A percentile compares a stretch with the other conserved stretches of the same genome.
Conservation (phyloP, 1,139 yeast species). For the Lodderomyces pseudojiufengensis region DNA sequence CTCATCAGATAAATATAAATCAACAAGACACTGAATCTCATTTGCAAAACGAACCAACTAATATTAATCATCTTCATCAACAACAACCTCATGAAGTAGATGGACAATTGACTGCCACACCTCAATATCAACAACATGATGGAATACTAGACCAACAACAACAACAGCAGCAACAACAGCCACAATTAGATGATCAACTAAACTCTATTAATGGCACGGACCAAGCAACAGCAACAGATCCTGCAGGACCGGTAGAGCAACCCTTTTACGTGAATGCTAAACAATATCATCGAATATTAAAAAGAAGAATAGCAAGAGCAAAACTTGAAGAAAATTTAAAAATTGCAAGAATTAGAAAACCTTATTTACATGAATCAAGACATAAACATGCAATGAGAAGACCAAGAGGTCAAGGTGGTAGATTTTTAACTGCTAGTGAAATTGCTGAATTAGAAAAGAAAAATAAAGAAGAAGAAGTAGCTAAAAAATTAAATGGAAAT, state of each 20-base stretch:
- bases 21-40: background rate
- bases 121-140: conserved; percentile 2
- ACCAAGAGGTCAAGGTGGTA: conserved; percentile 98
- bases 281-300: conserved; percentile 91
- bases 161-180: conserved; percentile 1
- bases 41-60: background rate
- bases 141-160: conserved; percentile 2
- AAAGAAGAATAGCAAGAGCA: conserved; percentile 91
- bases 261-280: conserved; percentile 98
- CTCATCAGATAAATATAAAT: background rate
- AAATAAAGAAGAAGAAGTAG: conserved; percentile 45
- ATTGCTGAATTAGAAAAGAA: conserved; percentile 77
- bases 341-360: conserved; percentile 86
- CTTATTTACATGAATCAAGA: conserved; percentile 93
- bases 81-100: background rate
- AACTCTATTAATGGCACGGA: background rate
- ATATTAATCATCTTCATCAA: background rate
- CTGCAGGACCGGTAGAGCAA: conserved; percentile 51
- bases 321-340: conserved; percentile 84
- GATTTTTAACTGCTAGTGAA: conserved; percentile 94
- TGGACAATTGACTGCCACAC: background rate
- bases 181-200: conserved; percentile 1
- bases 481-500: conserved; percentile 21
- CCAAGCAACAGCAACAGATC: background rate
- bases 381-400: conserved; percentile 99